Percentiles rank a stretch among this genome's conserved stretches.
Conservation (phyloP, 441 rosid genomes). For the Caryocar brasiliense region DNA sequence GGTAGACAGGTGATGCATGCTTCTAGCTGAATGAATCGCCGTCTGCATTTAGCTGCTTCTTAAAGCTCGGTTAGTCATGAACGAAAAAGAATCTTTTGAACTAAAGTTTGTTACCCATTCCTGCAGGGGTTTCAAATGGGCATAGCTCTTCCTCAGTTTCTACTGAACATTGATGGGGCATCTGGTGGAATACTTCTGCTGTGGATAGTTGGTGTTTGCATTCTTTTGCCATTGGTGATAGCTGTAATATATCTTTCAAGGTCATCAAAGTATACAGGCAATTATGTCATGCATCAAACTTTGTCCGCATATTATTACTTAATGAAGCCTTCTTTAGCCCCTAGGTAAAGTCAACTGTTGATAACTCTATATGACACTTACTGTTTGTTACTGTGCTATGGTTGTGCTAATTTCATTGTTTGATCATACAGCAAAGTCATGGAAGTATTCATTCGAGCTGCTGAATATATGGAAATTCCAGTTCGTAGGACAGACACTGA, state of each 20-base stretch:
- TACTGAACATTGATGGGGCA: slow-evolving; percentile 85
- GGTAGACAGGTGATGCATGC: slow-evolving; percentile 68
- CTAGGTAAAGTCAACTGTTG: no score
- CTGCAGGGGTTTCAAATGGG: slow-evolving; percentile 99
- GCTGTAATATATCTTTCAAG: slow-evolving; percentile 94
- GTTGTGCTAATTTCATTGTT: slow-evolving; percentile 10
- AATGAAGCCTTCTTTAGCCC: slow-evolving; percentile 97
- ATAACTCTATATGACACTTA: no score
- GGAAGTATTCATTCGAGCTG: slow-evolving; percentile 95
- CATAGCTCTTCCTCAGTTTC: slow-evolving; percentile 92
- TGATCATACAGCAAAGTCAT: slow-evolving; percentile 73
- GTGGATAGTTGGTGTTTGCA: slow-evolving; percentile 95
- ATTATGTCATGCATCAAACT: slow-evolving; percentile 96
- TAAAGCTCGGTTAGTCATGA: neutral
- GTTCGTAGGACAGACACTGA: slow-evolving; percentile 91
- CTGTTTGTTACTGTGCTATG: neutral
- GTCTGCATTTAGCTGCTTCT: neutral
- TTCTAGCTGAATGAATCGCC: neutral
- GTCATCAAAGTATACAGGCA: slow-evolving; percentile 93
- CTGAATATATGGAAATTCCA: slow-evolving; percentile 93
- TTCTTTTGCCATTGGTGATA: slow-evolving; percentile 87
- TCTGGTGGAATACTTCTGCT: slow-evolving; percentile 93
- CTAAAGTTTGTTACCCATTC: slow-evolving; percentile 13
- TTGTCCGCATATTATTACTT: slow-evolving; percentile 77
- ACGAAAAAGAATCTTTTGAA: neutral